A percentile compares a stretch with the other conserved stretches of the same genome.
These are phyloP conservation scores for Leishmania braziliensis DNA, from an alignment of 208 protist species.

Conservation along the genomic window DNA sequence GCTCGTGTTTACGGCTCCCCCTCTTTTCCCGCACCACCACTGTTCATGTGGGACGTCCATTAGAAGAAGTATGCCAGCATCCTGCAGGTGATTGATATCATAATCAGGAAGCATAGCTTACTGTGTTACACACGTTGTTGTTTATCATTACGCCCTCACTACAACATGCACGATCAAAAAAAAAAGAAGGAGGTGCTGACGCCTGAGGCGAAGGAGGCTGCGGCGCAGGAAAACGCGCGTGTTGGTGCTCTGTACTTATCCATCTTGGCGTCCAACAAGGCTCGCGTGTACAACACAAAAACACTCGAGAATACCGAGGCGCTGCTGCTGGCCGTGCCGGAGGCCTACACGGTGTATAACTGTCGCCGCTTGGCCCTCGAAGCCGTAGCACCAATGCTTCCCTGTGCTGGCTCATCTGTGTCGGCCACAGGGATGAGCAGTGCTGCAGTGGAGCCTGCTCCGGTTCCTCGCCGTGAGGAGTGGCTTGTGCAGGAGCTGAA, in stretches of 20 bases:
- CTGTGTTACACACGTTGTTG: not conserved
- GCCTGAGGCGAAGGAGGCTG: conserved; percentile 21
- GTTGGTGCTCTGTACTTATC: conserved; percentile 49
- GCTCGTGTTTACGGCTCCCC: not conserved
- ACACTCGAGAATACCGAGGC: conserved; percentile 40
- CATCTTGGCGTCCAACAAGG: conserved; percentile 32
- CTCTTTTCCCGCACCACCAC: not conserved
- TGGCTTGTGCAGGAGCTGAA: conserved; percentile 65
- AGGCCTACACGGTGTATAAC: conserved; percentile 88
- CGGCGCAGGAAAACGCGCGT: conserved; percentile 38
- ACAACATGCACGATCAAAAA: conserved; percentile 73
- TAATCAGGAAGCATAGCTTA: not conserved
- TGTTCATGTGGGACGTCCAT: not conserved
- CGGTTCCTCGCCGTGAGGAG: not conserved
- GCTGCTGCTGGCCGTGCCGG: conserved; percentile 67
- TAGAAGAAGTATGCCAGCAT: not conserved
- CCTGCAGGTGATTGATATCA: not conserved
- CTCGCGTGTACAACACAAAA: conserved; percentile 27
- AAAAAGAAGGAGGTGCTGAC: conserved; percentile 37
- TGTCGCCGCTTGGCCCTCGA: conserved; percentile 54
- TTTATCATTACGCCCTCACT: not conserved
- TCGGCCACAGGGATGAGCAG: not conserved
- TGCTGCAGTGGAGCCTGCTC: too few relatives aligned
- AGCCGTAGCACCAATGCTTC: conserved; percentile 18
- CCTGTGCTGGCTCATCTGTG: not conserved